These are phyloP conservation scores for Penicillium aurantiogriseum DNA, from an alignment of 2,329 filamentous ascomycete genomes.

Conservation along the genomic window DNA sequence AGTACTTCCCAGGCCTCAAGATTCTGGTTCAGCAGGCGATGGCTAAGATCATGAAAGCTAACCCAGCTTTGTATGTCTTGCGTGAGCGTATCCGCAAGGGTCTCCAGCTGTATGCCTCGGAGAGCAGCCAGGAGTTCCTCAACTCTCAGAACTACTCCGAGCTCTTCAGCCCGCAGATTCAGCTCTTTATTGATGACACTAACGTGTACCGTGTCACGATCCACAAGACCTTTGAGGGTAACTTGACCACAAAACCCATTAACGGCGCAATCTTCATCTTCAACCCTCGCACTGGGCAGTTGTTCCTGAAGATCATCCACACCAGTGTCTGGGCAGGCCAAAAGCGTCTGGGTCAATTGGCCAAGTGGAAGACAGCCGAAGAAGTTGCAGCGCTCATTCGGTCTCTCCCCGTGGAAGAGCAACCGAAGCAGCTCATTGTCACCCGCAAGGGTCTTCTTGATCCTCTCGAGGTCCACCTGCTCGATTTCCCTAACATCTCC, in stretches of 20 bases:
- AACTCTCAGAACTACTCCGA: conserved; percentile 99
- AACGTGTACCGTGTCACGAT: conserved; percentile 99
- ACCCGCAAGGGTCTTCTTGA: conserved; percentile 96
- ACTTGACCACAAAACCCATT: conserved; percentile 98
- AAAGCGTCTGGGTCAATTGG: conserved; percentile 96
- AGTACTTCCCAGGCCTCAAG: conserved; percentile 98
- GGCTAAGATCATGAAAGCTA: conserved; percentile 99
- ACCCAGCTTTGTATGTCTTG: conserved; percentile 91
- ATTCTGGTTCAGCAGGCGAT: conserved; percentile 95
- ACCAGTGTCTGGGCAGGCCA: conserved; percentile 99
- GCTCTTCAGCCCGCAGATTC: conserved; percentile 97
- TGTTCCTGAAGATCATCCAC: conserved; percentile 99
- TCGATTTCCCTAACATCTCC: conserved; percentile 98
- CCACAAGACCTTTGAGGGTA: conserved; percentile 99
- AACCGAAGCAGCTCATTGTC: conserved; percentile 97
- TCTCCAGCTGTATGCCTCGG: conserved; percentile 94
- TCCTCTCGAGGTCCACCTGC: conserved; percentile 91
- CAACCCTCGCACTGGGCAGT: conserved; percentile 95
- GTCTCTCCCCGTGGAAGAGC: conserved; percentile 93
- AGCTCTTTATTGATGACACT: conserved; percentile 98
- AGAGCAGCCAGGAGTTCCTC: conserved; percentile 98
- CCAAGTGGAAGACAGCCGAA: conserved; percentile 99
- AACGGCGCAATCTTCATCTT: conserved; percentile 99
- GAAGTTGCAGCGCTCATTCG: conserved; percentile 97
- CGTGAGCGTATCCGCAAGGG: conserved; percentile 98